These are phyloP conservation scores for Myochromella boudieri DNA, from an alignment of 768 basidiomycete genomes.

Conservation along the genomic window DNA sequence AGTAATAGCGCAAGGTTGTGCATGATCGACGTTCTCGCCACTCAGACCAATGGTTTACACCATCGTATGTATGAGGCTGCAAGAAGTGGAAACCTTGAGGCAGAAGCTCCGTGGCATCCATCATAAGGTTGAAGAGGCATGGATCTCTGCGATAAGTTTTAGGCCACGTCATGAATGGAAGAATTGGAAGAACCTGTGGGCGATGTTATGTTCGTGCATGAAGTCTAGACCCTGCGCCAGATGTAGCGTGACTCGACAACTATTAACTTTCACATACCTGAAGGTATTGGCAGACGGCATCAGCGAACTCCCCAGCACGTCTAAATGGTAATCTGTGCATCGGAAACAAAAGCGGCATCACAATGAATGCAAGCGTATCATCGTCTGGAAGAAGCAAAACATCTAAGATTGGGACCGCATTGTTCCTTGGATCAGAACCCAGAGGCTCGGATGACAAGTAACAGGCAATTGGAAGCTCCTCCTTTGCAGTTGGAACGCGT, in stretches of 20 bases:
- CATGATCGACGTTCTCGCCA: conserved; percentile 9
- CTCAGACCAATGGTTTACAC: too few species aligned
- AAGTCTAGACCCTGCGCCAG: background rate
- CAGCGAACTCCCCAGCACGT: conserved; percentile 12
- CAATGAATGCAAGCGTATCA: conserved; percentile 6
- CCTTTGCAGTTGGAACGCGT: conserved; percentile 5
- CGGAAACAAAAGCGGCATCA: conserved; percentile 11
- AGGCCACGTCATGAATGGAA: too few species aligned
- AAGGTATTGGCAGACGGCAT: conserved; percentile 10
- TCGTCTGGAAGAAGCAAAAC: conserved; percentile 11
- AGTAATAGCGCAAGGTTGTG: background rate
- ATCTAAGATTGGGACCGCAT: conserved; percentile 12
- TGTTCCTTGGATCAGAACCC: conserved; percentile 8
- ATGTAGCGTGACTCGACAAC: too few species aligned
- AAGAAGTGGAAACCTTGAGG: too few species aligned
- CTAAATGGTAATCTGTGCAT: conserved; percentile 10
- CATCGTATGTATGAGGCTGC: too few species aligned
- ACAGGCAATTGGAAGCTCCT: conserved; percentile 6
- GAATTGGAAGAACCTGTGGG: conserved; percentile 9
- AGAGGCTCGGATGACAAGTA: background rate
- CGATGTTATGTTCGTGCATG: too few species aligned
- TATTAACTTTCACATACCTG: conserved; percentile 13
- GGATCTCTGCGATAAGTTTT: too few species aligned
- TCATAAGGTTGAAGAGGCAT: too few species aligned
- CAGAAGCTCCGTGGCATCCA: too few species aligned